Percentiles rank a stretch among this genome's conserved stretches.
Evolutionary conservation across 1,284 basidiomycete species (phyloP).

Genomic region (Moesziomyces parantarcticus): DNA sequence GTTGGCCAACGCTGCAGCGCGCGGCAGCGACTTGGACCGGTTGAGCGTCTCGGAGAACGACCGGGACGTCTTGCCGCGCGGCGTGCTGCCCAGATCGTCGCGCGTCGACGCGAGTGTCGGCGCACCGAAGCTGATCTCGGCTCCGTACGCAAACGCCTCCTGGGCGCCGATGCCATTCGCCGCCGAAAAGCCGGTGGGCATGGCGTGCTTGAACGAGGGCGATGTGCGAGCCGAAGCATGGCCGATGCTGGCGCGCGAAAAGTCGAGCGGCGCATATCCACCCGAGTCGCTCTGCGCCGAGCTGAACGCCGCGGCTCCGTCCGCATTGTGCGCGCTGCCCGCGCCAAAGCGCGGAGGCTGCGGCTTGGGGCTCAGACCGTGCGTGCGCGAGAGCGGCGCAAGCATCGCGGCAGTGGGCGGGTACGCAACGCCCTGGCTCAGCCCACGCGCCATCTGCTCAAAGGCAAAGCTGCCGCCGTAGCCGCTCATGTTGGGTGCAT

Average conservation of each 20-base stretch:
- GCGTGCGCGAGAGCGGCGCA: constrained; percentile 59
- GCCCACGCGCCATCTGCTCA: constrained; percentile 64
- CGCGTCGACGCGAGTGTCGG: constrained; percentile 24
- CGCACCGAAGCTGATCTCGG: constrained; percentile 58
- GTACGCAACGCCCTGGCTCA: constrained; percentile 55
- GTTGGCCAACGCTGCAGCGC: constrained; percentile 26
- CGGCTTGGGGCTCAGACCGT: constrained; percentile 56
- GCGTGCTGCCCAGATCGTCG: constrained; percentile 36
- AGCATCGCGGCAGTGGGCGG: constrained; percentile 64
- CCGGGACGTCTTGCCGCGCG: constrained; percentile 44
- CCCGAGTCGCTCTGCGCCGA: constrained; percentile 54
- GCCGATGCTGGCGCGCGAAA: constrained; percentile 33
- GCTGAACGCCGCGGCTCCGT: constrained; percentile 27
- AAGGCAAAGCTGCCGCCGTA: constrained; percentile 63
- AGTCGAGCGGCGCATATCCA: constrained; percentile 34
- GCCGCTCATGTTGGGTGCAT: constrained; percentile 38
- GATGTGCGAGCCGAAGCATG: constrained; percentile 54
- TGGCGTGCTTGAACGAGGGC: constrained; percentile 47
- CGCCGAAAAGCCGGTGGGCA: constrained; percentile 26
- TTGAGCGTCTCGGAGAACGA: constrained; percentile 56
- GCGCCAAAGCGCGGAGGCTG: constrained; percentile 34
- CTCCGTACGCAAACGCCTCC: constrained; percentile 55
- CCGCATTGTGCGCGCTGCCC: constrained; percentile 7
- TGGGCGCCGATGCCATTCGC: constrained; percentile 26
- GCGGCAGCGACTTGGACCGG: constrained; percentile 53